Evolutionary conservation across 371 early-diverging fungal genomes (phyloP).

Genomic region (Mortierella sp.): DNA sequence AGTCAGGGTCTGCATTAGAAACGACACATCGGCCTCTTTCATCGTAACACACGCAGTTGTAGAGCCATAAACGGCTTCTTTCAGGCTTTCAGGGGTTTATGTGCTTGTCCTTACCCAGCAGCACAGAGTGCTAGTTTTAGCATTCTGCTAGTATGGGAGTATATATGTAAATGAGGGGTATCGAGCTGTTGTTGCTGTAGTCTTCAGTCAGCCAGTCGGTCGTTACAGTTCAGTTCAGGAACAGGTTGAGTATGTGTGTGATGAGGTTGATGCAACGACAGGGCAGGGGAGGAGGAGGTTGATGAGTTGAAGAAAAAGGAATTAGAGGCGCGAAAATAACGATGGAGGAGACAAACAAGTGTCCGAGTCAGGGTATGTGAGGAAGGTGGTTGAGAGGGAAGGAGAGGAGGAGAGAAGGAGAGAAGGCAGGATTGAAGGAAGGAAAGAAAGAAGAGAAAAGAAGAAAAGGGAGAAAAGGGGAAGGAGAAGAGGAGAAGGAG

Average conservation of each 20-base stretch:
- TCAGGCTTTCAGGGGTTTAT: neutral
- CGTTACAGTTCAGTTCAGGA: neutral
- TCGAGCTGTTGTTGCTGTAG: neutral
- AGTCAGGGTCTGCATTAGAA: neutral
- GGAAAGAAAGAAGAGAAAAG: conserved; percentile 5
- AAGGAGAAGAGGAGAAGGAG: neutral
- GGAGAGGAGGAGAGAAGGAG: neutral
- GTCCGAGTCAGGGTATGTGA: neutral
- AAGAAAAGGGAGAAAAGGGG: neutral
- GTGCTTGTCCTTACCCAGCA: conserved; percentile 24
- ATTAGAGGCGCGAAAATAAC: neutral
- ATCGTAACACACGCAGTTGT: neutral
- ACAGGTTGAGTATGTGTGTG: neutral
- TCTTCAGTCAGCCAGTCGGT: neutral
- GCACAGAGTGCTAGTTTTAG: conserved; percentile 49
- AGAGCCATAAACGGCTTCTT: neutral
- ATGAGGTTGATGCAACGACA: neutral
- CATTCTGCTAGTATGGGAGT: conserved; percentile 20
- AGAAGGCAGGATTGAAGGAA: neutral
- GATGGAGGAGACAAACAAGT: neutral
- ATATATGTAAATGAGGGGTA: neutral
- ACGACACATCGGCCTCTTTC: neutral
- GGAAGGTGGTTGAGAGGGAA: conserved; percentile 1
- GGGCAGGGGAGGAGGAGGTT: too few relatives aligned
- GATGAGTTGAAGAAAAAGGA: conserved; percentile 9